Evolutionary conservation across 2,329 filamentous ascomycete genomes (phyloP).

Genomic region (Xylaria sp.): DNA sequence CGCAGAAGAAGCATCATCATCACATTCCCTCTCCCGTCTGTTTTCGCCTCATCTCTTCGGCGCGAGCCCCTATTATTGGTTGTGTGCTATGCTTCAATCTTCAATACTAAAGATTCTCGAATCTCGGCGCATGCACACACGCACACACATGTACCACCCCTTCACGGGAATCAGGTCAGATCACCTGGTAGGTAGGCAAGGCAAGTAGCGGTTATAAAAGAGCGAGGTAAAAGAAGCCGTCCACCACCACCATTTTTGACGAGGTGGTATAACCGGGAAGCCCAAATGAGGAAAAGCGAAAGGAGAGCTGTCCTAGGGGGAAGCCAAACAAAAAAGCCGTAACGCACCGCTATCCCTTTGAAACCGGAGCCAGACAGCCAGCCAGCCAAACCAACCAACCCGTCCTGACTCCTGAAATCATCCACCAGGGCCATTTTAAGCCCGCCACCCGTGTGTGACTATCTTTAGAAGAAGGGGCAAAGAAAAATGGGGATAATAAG

Average conservation of each 20-base stretch:
- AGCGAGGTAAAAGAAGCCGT: slow-evolving; percentile 5
- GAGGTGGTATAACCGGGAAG: too few relatives aligned
- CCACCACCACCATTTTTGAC: too few relatives aligned
- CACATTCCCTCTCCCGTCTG: too few relatives aligned
- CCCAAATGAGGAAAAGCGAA: slow-evolving; percentile 13
- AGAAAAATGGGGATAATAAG: slow-evolving; percentile 17
- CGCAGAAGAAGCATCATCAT: too few relatives aligned
- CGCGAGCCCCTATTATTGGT: too few relatives aligned
- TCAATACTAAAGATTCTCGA: too few relatives aligned
- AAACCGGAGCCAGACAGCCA: slow-evolving; percentile 31
- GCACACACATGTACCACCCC: too few relatives aligned
- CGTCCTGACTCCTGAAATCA: slow-evolving; percentile 32
- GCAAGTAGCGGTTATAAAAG: not conserved
- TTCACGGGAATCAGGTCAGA: too few relatives aligned
- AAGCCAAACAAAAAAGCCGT: slow-evolving; percentile 29
- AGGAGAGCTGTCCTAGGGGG: slow-evolving; percentile 14
- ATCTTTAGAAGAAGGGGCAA: slow-evolving; percentile 25
- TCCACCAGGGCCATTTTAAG: slow-evolving; percentile 24
- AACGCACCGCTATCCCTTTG: slow-evolving; percentile 32
- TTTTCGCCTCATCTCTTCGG: too few relatives aligned
- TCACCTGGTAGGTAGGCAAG: not conserved
- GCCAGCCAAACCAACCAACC: slow-evolving; percentile 31
- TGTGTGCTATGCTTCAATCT: too few relatives aligned
- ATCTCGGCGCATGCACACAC: too few relatives aligned
- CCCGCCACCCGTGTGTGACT: slow-evolving; percentile 29